phyloP scores from a whole-genome alignment of 2,329 filamentous ascomycete species.

The Trichoderma sp. region DNA sequence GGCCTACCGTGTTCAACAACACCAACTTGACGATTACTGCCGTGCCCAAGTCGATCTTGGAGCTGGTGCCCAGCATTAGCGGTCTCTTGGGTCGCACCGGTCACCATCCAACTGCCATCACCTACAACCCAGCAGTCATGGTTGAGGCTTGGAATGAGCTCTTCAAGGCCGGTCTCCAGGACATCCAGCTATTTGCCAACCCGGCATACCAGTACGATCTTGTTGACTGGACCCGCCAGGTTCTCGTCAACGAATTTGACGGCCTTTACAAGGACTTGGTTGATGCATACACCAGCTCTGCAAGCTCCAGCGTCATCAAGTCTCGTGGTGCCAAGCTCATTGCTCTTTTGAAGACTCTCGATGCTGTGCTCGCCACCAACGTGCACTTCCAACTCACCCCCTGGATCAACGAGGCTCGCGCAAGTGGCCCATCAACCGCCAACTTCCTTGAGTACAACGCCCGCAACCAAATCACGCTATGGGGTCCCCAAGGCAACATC shows the following conservation, averaged over 20 bases:
- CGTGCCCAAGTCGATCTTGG: slow-evolving; percentile 46
- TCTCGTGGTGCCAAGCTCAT: slow-evolving; percentile 31
- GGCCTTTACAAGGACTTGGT: slow-evolving; percentile 38
- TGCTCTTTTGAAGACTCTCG: slow-evolving; percentile 37
- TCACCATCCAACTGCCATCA: slow-evolving; percentile 41
- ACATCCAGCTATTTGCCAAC: slow-evolving; percentile 38
- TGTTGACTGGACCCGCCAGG: slow-evolving; percentile 48
- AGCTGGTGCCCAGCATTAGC: slow-evolving; percentile 42
- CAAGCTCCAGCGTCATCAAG: slow-evolving; percentile 25
- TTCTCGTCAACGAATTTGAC: slow-evolving; percentile 46
- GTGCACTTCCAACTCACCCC: slow-evolving; percentile 40
- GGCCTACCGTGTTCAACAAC: slow-evolving; percentile 48
- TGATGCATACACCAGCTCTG: slow-evolving; percentile 26
- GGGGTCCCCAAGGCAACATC: slow-evolving; percentile 47
- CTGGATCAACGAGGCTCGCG: slow-evolving; percentile 42
- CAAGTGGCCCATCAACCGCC: slow-evolving; percentile 25
- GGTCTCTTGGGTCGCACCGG: slow-evolving; percentile 40
- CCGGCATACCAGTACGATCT: slow-evolving; percentile 45
- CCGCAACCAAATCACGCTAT: slow-evolving; percentile 49
- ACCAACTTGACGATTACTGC: slow-evolving; percentile 40
- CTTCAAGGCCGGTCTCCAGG: slow-evolving; percentile 33
- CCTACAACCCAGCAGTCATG: slow-evolving; percentile 40
- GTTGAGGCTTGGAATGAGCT: slow-evolving; percentile 40
- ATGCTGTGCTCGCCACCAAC: slow-evolving; percentile 41
- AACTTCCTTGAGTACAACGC: slow-evolving; percentile 45